Base-by-base conservation (phyloP, 1,284 basidiomycete species). In the Trichosporon faecale region DNA sequence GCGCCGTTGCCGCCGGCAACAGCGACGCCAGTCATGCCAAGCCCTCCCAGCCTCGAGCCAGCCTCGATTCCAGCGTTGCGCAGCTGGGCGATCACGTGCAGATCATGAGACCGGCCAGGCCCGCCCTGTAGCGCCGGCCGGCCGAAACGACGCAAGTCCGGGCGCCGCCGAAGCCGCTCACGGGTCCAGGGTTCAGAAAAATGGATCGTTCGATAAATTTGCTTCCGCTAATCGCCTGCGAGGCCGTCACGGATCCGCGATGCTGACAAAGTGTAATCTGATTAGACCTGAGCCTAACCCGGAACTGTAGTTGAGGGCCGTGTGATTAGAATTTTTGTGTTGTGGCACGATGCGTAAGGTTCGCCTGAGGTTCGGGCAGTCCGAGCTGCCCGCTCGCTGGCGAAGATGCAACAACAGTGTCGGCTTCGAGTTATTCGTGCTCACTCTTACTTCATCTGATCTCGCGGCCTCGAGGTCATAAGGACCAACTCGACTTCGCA, bases 191-290 rank as follows among this genome's bases (percentile, higher is more conserved):
- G 18, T 9, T 6, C 21, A 21, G 14, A 31, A 31, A 60, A 60
- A 60, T 14, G n/a, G 55, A 60, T 60, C 55, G 55, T 60, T 60
- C 55, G 55, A 60, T 60, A 60, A 60, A 16, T 60, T 60, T 60
- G 55, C 25, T 8, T 11, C 55, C 55, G 49, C 8, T 23, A 21
- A 46, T 65, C 60, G 46, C 76, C 52, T 76, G 70, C n/a, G 49
- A 3, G 5, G 49, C 23, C 21, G 49, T 23, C 49, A 5, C 40
- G 6, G 9, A 18, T 25, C 49, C 21, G 3, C 7, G 7, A 52
- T n/a, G 49, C 49, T 52, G 21, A 52, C 49, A 21, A 21, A 52
- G 18, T 21, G 11, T 52, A 52, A 52, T 52, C 21, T 25, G 49
- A 52, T 25, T 52, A 52, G 49, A 18, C 21, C 49, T 4, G 21